Evolutionary conservation across 2,329 filamentous ascomycete species (phyloP).

Genomic region (Trichophyton equinum): DNA sequence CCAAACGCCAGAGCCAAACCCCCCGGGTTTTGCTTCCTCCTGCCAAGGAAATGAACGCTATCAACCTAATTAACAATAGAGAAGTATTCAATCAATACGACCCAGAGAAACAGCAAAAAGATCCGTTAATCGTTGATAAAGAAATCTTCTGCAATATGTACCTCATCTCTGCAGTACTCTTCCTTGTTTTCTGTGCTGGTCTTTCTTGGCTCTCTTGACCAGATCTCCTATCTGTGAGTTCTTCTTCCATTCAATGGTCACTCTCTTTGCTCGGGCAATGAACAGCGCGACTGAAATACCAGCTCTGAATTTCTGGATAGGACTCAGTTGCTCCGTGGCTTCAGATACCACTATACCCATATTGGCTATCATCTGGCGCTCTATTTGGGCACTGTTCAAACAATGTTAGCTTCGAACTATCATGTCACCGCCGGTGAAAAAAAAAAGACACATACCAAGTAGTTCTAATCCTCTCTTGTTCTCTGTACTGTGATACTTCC

Average conservation of each 20-base stretch:
- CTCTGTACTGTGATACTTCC: slow-evolving; percentile 71
- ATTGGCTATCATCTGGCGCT: slow-evolving; percentile 70
- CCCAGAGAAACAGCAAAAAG: neutral
- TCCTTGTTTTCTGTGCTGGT: slow-evolving; percentile 24
- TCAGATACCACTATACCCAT: slow-evolving; percentile 54
- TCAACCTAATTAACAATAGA: neutral
- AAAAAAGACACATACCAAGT: slow-evolving; percentile 59
- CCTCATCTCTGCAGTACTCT: slow-evolving; percentile 17
- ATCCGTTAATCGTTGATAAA: neutral
- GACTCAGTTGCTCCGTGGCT: slow-evolving; percentile 18
- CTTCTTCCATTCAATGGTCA: slow-evolving; percentile 34
- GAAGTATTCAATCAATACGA: neutral
- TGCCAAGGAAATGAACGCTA: neutral
- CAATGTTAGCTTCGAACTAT: slow-evolving; percentile 8
- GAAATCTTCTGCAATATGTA: neutral
- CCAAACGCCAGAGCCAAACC: neutral
- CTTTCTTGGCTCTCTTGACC: slow-evolving; percentile 29
- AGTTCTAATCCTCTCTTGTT: slow-evolving; percentile 37
- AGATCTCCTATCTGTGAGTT: slow-evolving; percentile 33
- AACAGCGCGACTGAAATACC: slow-evolving; percentile 34
- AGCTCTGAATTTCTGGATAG: slow-evolving; percentile 32
- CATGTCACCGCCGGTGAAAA: neutral
- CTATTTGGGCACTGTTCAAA: slow-evolving; percentile 66
- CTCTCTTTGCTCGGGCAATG: slow-evolving; percentile 33
- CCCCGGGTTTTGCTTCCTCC: neutral